A percentile compares a stretch with the other conserved stretches of the same genome.
Conservation (phyloP, 202 grass and related monocot genomes). For the Cymbopogon flexuosus region DNA sequence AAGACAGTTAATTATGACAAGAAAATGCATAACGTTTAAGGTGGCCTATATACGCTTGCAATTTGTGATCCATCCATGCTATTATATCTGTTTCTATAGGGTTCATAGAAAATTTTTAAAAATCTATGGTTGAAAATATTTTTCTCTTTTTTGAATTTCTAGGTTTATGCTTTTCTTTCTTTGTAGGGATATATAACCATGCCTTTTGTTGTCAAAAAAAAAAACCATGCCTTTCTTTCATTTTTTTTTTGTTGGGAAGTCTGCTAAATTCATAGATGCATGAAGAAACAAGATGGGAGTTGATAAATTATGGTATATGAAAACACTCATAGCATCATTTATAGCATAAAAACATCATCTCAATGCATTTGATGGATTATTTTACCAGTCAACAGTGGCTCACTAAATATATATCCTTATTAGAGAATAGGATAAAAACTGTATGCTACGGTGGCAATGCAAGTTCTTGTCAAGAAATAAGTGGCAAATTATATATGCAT, state of each 20-base stretch:
- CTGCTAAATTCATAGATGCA: neutral
- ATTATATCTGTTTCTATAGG: too few species aligned
- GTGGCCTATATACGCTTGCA: neutral
- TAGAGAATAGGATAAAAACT: neutral
- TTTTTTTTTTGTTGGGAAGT: too few species aligned
- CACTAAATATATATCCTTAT: neutral
- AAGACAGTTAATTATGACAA: neutral
- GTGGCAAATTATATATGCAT: neutral
- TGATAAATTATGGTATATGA: neutral
- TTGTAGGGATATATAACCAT: too few species aligned
- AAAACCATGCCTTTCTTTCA: too few species aligned
- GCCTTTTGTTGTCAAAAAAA: too few species aligned
- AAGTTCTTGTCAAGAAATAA: neutral
- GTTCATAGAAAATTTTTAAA: neutral
- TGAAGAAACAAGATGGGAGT: neutral
- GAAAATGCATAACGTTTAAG: neutral
- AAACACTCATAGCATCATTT: too few species aligned
- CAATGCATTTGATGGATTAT: neutral
- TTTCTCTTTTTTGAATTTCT: neutral
- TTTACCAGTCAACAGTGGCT: too few species aligned
- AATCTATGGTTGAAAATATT: neutral
- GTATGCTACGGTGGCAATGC: neutral
- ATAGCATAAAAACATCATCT: too few species aligned
- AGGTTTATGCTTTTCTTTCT: too few species aligned
- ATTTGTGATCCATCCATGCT: neutral